Percentiles rank a stretch among this genome's conserved stretches.
These are phyloP conservation scores for Ophioceras dolichostomum DNA, from an alignment of 2,329 filamentous ascomycete genomes.

Conservation along the genomic window DNA sequence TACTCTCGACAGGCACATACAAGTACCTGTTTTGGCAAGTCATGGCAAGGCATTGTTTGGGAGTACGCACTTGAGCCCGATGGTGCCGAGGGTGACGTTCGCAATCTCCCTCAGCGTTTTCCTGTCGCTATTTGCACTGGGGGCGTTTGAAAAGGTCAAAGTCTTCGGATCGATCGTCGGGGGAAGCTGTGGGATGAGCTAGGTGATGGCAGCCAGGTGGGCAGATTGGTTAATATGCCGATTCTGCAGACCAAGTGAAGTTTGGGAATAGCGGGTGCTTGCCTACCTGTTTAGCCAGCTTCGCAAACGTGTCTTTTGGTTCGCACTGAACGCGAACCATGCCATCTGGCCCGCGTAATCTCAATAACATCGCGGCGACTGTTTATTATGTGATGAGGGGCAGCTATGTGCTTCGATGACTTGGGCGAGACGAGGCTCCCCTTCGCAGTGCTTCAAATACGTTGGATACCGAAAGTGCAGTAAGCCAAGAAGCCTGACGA, in stretches of 20 bases:
- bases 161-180: slow-evolving; percentile 47
- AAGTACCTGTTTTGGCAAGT: too few relatives aligned
- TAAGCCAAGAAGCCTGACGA: too few relatives aligned
- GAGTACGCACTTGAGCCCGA: slow-evolving; percentile 43
- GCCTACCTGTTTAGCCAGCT: slow-evolving; percentile 41
- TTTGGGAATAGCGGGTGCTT: too few relatives aligned
- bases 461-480: too few relatives aligned
- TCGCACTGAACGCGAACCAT: slow-evolving; percentile 78
- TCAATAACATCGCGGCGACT: slow-evolving; percentile 75
- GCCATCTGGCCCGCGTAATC: slow-evolving; percentile 84
- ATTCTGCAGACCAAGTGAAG: neutral
- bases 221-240: too few relatives aligned
- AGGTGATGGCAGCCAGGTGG: neutral
- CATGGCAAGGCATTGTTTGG: neutral
- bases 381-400: too few relatives aligned
- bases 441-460: too few relatives aligned
- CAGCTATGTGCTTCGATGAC: too few relatives aligned
- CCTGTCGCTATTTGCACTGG: slow-evolving; percentile 38
- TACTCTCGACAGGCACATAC: too few relatives aligned
- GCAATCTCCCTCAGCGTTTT: slow-evolving; percentile 47
- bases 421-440: slow-evolving; percentile 13
- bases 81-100: slow-evolving; percentile 41
- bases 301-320: slow-evolving; percentile 57
- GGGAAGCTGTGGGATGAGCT: slow-evolving; percentile 49
- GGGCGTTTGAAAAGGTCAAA: slow-evolving; percentile 50